phyloP scores from a whole-genome alignment of 2,329 filamentous ascomycete species.

The Lecanoromycetidae sp. region DNA sequence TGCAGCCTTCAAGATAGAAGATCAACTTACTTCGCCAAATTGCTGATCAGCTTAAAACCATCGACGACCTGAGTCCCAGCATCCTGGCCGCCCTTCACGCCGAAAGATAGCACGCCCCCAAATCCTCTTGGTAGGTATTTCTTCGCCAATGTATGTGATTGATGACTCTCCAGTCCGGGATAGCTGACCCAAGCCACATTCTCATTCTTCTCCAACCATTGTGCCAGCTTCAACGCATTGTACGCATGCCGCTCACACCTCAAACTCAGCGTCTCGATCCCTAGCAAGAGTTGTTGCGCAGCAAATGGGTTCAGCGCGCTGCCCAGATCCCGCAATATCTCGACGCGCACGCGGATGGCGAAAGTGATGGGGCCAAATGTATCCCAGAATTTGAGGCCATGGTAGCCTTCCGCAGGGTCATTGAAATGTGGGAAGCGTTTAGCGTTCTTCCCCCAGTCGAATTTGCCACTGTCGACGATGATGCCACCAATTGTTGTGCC shows the following conservation, averaged over 20 bases:
- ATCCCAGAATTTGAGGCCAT: constrained; percentile 89
- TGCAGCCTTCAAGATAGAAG: background rate
- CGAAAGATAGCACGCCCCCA: constrained; percentile 85
- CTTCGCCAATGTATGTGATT: constrained; percentile 67
- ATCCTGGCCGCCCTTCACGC: constrained; percentile 75
- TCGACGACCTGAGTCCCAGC: constrained; percentile 84
- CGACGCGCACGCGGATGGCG: constrained; percentile 74
- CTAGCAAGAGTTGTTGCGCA: constrained; percentile 81
- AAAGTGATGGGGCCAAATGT: constrained; percentile 76
- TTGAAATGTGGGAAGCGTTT: constrained; percentile 85
- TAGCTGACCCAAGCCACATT: constrained; percentile 92
- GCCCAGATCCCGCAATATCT: constrained; percentile 80
- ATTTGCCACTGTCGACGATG: constrained; percentile 78
- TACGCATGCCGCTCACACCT: constrained; percentile 74
- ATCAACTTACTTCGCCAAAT: constrained; percentile 62
- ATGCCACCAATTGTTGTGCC: constrained; percentile 84
- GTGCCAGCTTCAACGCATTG: constrained; percentile 69
- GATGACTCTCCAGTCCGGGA: constrained; percentile 72
- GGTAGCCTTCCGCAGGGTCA: constrained; percentile 78
- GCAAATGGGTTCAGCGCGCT: constrained; percentile 76
- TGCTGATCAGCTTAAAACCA: constrained; percentile 87
- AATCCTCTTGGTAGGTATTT: constrained; percentile 76
- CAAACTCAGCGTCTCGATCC: constrained; percentile 79
- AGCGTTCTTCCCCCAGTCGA: constrained; percentile 79
- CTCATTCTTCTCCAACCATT: constrained; percentile 70